Conservation (phyloP, 2,329 filamentous ascomycete genomes). For the Aspergillus tubingensis region DNA sequence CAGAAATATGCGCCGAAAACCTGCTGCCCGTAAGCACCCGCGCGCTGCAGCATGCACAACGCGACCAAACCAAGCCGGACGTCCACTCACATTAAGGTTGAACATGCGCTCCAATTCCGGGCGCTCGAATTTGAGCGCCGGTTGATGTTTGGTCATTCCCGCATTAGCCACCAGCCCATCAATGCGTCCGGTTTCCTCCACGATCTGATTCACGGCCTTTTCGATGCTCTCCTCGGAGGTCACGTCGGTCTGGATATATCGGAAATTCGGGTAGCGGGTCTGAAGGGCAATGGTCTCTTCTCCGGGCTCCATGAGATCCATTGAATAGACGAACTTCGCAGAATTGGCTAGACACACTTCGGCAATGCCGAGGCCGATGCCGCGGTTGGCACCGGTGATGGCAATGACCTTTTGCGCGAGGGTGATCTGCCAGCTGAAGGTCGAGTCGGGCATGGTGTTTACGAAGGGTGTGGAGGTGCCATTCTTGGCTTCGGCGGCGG, state of each 20-base stretch:
- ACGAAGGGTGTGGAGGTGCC: conserved; percentile 27
- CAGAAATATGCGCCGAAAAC: conserved; percentile 35
- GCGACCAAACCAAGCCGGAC: no score
- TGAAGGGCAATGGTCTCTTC: conserved; percentile 38
- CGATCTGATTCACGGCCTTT: conserved; percentile 44
- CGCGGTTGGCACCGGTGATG: conserved; percentile 39
- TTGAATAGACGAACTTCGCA: conserved; percentile 42
- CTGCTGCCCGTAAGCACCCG: conserved; percentile 5
- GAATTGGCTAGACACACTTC: conserved; percentile 50
- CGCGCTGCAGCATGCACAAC: not conserved
- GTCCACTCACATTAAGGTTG: conserved; percentile 44
- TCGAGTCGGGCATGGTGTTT: conserved; percentile 44
- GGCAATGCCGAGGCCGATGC: conserved; percentile 51
- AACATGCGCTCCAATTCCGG: conserved; percentile 45
- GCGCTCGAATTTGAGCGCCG: conserved; percentile 48
- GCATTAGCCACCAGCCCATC: conserved; percentile 49
- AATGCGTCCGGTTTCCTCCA: conserved; percentile 40
- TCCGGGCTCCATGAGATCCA: conserved; percentile 42
- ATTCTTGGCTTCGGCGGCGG: not conserved
- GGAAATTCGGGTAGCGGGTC: conserved; percentile 46
- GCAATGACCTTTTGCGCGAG: conserved; percentile 41
- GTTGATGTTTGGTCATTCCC: conserved; percentile 50
- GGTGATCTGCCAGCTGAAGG: conserved; percentile 51
- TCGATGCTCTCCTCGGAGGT: conserved; percentile 46
- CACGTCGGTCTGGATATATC: conserved; percentile 51